phyloP scores from a whole-genome alignment of 139 green algal species.

The Desmodesmus armatus region DNA sequence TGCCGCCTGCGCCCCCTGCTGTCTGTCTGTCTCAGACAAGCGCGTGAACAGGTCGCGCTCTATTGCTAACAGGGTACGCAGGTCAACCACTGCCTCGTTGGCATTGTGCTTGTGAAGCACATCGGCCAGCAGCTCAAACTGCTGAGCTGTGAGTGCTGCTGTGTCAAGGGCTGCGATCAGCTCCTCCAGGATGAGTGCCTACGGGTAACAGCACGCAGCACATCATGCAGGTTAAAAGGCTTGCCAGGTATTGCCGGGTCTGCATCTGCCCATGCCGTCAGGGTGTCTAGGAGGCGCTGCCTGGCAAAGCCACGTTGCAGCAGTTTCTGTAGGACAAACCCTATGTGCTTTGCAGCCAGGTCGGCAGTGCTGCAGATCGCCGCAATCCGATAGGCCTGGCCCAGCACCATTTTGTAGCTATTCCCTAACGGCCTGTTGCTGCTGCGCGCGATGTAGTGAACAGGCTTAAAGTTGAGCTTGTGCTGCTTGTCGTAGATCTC shows the following conservation, averaged over 20 bases:
- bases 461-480: background rate
- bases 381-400: background rate
- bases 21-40: too few species aligned
- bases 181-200: too few species aligned
- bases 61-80: too few species aligned
- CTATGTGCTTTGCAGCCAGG: background rate
- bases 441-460: background rate
- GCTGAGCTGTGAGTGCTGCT: too few species aligned
- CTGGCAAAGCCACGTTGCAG: background rate
- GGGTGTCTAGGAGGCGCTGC: background rate
- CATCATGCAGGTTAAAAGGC: background rate
- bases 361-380: background rate
- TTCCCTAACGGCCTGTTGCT: background rate
- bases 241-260: background rate
- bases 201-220: too few species aligned
- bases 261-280: background rate
- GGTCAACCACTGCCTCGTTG: too few species aligned
- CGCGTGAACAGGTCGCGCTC: too few species aligned
- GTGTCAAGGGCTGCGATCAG: too few species aligned
- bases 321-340: background rate
- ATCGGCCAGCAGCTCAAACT: too few species aligned
- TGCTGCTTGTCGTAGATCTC: background rate
- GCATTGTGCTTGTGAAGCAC: too few species aligned
- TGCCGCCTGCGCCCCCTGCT: too few species aligned
- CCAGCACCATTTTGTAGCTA: background rate